Conservation (phyloP, 805 yeast species). For the Jamesozyma rosinii region DNA sequence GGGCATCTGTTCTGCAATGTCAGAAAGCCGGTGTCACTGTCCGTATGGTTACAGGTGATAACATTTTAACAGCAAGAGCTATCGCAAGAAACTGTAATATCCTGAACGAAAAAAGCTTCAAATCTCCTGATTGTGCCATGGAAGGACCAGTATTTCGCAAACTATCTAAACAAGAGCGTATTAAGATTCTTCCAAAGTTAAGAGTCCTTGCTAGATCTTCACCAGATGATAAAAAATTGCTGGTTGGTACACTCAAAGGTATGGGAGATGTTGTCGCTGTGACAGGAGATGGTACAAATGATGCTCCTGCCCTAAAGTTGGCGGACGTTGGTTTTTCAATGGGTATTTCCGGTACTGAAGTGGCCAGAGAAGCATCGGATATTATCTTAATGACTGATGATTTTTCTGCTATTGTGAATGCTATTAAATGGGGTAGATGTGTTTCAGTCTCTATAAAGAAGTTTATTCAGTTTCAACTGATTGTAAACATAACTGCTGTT, state of each 20-base stretch:
- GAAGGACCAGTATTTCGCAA: conserved; percentile 88
- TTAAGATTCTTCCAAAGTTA: conserved; percentile 56
- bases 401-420: conserved; percentile 88
- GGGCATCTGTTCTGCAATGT: conserved; percentile 81
- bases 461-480: conserved; percentile 91
- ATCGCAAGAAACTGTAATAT: conserved; percentile 85
- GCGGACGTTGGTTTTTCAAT: conserved; percentile 98
- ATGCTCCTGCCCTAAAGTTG: conserved; percentile 91
- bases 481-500: conserved; percentile 96
- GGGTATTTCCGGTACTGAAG: conserved; percentile 98
- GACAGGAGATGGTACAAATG: conserved; percentile 98
- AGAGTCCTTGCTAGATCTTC: conserved; percentile 88
- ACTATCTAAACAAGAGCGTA: conserved; percentile 48
- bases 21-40: conserved; percentile 87
- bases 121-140: conserved; percentile 57
- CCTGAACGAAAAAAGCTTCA: conserved; percentile 36
- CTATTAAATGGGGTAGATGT: conserved; percentile 97
- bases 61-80: conserved; percentile 81
- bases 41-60: conserved; percentile 98
- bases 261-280: conserved; percentile 95
- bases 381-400: conserved; percentile 90
- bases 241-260: conserved; percentile 70
- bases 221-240: conserved; percentile 86
- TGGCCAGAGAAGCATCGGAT: conserved; percentile 95
- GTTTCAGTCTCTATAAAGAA: conserved; percentile 90